phyloP scores from a whole-genome alignment of 805 yeast genomes.

The Starmera pachycereana region DNA sequence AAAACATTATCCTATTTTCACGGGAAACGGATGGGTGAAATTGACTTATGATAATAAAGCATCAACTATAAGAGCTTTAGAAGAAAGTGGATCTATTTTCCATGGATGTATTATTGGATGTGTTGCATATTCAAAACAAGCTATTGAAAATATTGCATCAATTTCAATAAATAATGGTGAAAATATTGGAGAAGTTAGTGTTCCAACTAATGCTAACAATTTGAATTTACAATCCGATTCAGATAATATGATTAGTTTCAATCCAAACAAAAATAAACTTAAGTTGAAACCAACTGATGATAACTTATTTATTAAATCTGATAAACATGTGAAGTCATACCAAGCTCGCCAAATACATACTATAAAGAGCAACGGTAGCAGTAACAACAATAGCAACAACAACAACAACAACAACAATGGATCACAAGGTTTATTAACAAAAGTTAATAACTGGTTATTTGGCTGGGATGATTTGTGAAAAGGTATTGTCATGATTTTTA shows the following conservation, averaged over 20 bases:
- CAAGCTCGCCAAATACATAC: no score
- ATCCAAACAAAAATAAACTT: slow-evolving; percentile 19
- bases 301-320: slow-evolving; percentile 24
- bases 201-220: slow-evolving; percentile 7
- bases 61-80: slow-evolving; percentile 73
- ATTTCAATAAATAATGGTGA: slow-evolving; percentile 32
- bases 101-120: slow-evolving; percentile 60
- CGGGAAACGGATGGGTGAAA: slow-evolving; percentile 90
- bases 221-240: slow-evolving; percentile 4
- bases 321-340: slow-evolving; percentile 2
- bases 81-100: slow-evolving; percentile 68
- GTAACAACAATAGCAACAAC: no score
- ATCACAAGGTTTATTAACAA: slow-evolving; percentile 14
- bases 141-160: slow-evolving; percentile 47
- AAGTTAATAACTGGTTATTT: slow-evolving; percentile 37
- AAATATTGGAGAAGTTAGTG: slow-evolving; percentile 33
- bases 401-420: no score
- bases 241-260: slow-evolving; percentile 5
- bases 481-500: neutral
- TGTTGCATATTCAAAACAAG: slow-evolving; percentile 53
- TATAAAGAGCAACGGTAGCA: no score
- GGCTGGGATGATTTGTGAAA: slow-evolving; percentile 42
- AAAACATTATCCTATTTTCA: slow-evolving; percentile 53
- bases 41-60: slow-evolving; percentile 68
- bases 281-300: slow-evolving; percentile 30